A percentile compares a stretch with the other conserved stretches of the same genome.
Evolutionary conservation across 176 grass and related monocot genomes (phyloP).

Genomic region (Oryza nivara): DNA sequence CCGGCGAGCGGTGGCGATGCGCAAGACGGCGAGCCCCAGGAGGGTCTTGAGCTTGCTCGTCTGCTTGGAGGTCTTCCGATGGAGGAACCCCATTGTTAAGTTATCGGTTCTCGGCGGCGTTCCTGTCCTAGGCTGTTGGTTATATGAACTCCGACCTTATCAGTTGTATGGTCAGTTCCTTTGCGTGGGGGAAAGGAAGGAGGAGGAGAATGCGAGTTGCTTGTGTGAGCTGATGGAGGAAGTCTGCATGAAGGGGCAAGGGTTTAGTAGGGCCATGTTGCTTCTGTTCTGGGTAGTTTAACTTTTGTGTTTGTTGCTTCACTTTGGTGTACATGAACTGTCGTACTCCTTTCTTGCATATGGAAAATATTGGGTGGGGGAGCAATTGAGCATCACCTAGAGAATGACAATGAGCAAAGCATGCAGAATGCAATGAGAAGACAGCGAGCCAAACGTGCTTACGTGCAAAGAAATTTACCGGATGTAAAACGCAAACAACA

Average conservation of each 20-base stretch:
- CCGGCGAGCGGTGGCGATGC: conserved; percentile 27
- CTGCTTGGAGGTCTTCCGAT: conserved; percentile 44
- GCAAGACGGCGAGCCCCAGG: conserved; percentile 29
- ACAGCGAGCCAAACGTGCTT: conserved; percentile 5
- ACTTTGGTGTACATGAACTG: conserved; percentile 37
- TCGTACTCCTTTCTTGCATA: conserved; percentile 19
- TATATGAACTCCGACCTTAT: background rate
- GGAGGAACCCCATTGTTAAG: conserved; percentile 43
- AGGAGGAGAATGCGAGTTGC: conserved; percentile 29
- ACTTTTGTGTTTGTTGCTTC: conserved; percentile 39
- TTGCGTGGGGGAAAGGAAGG: conserved; percentile 27
- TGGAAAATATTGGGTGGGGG: background rate
- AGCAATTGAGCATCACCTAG: conserved; percentile 6
- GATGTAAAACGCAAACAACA: background rate
- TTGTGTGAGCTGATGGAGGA: conserved; percentile 15
- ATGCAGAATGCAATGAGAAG: background rate
- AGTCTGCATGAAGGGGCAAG: conserved; percentile 23
- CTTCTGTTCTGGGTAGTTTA: conserved; percentile 30
- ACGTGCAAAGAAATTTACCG: background rate
- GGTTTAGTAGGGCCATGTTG: conserved; percentile 13
- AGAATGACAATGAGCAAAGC: conserved; percentile 13
- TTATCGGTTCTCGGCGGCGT: background rate
- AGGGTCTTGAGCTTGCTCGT: conserved; percentile 44
- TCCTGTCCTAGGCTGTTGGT: background rate
- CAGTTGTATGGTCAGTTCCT: background rate